Evolutionary conservation across 2,329 filamentous ascomycete species (phyloP).

Genomic region (Exophiala sideris): DNA sequence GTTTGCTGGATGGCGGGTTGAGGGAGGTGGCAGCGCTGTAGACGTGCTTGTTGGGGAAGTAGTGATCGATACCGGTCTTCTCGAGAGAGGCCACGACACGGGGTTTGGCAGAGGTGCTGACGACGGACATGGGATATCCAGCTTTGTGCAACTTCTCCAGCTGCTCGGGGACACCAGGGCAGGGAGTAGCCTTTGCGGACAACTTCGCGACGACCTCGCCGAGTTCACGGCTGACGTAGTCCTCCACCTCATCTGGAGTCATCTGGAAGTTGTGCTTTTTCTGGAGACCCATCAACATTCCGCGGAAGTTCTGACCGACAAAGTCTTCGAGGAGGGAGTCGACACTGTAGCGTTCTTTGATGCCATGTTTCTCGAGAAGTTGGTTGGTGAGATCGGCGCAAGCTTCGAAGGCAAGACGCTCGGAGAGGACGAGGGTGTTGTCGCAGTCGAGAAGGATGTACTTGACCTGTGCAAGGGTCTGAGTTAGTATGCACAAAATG

Average conservation of each 20-base stretch:
- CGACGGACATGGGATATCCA: slow-evolving; percentile 72
- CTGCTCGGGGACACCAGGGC: slow-evolving; percentile 65
- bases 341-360: slow-evolving; percentile 71
- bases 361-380: slow-evolving; percentile 67
- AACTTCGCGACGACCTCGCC: slow-evolving; percentile 82
- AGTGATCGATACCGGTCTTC: slow-evolving; percentile 77
- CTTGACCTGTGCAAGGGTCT: slow-evolving; percentile 52
- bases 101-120: slow-evolving; percentile 75
- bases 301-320: slow-evolving; percentile 92
- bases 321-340: slow-evolving; percentile 79
- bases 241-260: slow-evolving; percentile 65
- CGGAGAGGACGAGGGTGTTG: slow-evolving; percentile 92
- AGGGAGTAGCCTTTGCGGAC: slow-evolving; percentile 64
- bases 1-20: slow-evolving; percentile 78
- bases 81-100: slow-evolving; percentile 75
- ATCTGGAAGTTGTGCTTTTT: slow-evolving; percentile 74
- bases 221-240: slow-evolving; percentile 74
- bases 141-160: slow-evolving; percentile 63
- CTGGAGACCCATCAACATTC: slow-evolving; percentile 69
- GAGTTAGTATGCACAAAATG: slow-evolving; percentile 5
- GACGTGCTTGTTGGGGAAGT: slow-evolving; percentile 69
- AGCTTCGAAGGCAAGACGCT: slow-evolving; percentile 87
- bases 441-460: slow-evolving; percentile 71
- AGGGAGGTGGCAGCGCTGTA: slow-evolving; percentile 83
- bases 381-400: slow-evolving; percentile 89